Evolutionary conservation across 2,329 filamentous ascomycete species (phyloP), one percentile per base, ranked within the genome.

Genomic region (Xylariaceae sp.): DNA sequence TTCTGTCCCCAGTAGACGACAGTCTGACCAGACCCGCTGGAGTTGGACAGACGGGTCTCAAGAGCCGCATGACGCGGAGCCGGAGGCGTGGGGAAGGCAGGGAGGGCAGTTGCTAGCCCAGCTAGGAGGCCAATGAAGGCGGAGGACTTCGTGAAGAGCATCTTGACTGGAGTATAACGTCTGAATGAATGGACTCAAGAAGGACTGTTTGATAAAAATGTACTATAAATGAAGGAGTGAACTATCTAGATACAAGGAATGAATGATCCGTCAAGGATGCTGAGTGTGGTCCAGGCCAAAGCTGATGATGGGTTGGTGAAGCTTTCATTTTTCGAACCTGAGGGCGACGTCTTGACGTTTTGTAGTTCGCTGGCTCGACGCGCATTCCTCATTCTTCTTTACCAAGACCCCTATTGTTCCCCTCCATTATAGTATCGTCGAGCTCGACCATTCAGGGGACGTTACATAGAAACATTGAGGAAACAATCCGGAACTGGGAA

Each of bases 1-100:
- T 59, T 59, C 40, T 59, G 57, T n/a, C 57, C 57, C 57, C 57
- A 59, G 43, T 59, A 59, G n/a, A 57, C 47, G 8, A 70, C 67
- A 37, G 63, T 68, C 39, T 66, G 60, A 6, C 54, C 55, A 12
- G 55, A 55, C n/a, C 22, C 22, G 35, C 49, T 42, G 17, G 50
- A 55, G 12, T 54, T 20, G 6, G 19, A 37, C 10, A 48, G 37
- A 42, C 48, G 22, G 42, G 34, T 47, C n/a, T n/a, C n/a, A n/a
- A n/a, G n/a, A n/a, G n/a, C n/a, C n/a, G n/a, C n/a, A n/a, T n/a
- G n/a, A n/a, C n/a, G n/a, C n/a, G n/a, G n/a, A n/a, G n/a, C n/a
- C n/a, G n/a, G n/a, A n/a, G n/a, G n/a, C n/a, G n/a, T n/a, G n/a
- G n/a, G n/a, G n/a, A n/a, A n/a, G n/a, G n/a, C n/a, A 35, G 56